Evolutionary conservation across 768 basidiomycete genomes (phyloP), one percentile per base, ranked within the genome.

Genomic region (Boletus speciosus): DNA sequence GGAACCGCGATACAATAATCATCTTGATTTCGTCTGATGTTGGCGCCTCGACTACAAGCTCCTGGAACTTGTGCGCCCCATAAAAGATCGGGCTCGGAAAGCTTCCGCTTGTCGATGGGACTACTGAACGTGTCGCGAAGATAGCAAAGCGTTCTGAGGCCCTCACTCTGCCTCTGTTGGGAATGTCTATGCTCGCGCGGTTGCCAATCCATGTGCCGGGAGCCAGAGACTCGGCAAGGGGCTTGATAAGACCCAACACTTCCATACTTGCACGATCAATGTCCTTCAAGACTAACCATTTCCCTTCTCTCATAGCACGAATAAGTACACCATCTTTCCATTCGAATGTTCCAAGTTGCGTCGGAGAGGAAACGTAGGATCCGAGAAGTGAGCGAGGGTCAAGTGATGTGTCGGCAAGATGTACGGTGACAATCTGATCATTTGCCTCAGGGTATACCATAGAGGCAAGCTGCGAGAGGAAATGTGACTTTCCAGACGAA

Each of bases 271-370:
- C 96, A 44, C 86, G 81, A 70, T 99, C 97, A 39, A 98, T 82
- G 65, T 98, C 93, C 66, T 97, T 86, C 43, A 99, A 80, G 10
- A 98, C 84, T 3, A 98, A 77, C 95, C 95, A 98, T 66, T 84
- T 82, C 3, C 97, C 97, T 63, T 91, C 86, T 39, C 83, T 79
- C 80, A 98, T 86, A 1, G 95, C 87, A 37, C 90, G 87, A 10
- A 95, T 85, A 35, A 99, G 77, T 0, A 94, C 86, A 6, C 97
- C 97, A 58, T 98, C 94, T 71, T 88, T 91, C 91, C 95, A 99
- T 61, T 96, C 92, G 62, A 99, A 99, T 2, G 83, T 84, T 6
- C 96, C 96, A 0, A 93, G 85, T 25, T 81, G 81, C 2, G 80
- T 83, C 0, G 87, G 78, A 0, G 96, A 97, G 2, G 96, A 96